These are phyloP conservation scores for Maudiozyma turicensis DNA, from an alignment of 805 yeast species.

Conservation along the genomic window DNA sequence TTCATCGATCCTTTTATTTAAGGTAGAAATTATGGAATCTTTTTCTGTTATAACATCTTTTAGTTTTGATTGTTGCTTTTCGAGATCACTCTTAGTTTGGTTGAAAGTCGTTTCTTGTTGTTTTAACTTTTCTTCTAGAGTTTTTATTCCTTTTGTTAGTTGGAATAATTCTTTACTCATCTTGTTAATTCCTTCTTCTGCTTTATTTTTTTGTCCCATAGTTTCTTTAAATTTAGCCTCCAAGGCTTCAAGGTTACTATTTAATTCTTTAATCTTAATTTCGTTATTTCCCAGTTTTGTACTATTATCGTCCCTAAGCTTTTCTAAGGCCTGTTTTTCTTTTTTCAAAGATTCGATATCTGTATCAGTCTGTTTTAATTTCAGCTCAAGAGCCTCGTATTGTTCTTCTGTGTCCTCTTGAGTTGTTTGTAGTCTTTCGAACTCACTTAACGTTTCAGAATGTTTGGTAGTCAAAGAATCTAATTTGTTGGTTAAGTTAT, in stretches of 20 bases:
- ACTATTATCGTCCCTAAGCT: slow-evolving; percentile 27
- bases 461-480: slow-evolving; percentile 12
- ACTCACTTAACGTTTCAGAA: not conserved
- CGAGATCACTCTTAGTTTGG: slow-evolving; percentile 22
- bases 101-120: slow-evolving; percentile 36
- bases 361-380: slow-evolving; percentile 3
- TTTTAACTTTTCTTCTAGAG: slow-evolving; percentile 36
- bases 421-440: slow-evolving; percentile 1
- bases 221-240: slow-evolving; percentile 21
- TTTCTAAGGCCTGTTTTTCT: slow-evolving; percentile 16
- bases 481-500: slow-evolving; percentile 13
- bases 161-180: slow-evolving; percentile 77
- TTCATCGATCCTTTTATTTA: slow-evolving; percentile 10
- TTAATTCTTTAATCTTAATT: slow-evolving; percentile 7
- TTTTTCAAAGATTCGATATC: slow-evolving; percentile 14
- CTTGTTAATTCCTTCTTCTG: slow-evolving; percentile 82
- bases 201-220: slow-evolving; percentile 40
- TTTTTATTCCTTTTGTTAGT: slow-evolving; percentile 50
- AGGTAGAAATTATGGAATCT: slow-evolving; percentile 9
- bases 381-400: slow-evolving; percentile 4
- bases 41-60: slow-evolving; percentile 14
- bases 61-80: slow-evolving; percentile 15
- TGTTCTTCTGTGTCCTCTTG: slow-evolving; percentile 7
- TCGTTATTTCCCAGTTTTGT: slow-evolving; percentile 29
- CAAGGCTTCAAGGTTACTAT: slow-evolving; percentile 16